A percentile compares a stretch with the other conserved stretches of the same genome.
Conservation (phyloP, 306 rosid genomes). For the Quercus variabilis region DNA sequence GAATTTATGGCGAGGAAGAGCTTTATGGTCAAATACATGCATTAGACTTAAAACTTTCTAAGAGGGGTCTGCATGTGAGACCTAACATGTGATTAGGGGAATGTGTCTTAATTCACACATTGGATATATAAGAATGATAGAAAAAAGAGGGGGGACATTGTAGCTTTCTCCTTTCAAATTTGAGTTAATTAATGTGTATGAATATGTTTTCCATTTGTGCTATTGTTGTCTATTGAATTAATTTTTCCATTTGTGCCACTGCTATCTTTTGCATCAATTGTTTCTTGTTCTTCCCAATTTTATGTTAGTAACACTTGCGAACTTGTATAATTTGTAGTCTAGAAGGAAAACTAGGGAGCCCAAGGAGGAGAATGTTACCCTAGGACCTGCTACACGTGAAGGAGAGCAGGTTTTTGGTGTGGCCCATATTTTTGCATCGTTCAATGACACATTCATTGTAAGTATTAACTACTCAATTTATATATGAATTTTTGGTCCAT, state of each 20-base stretch:
- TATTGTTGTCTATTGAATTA: background rate
- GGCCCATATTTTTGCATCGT: constrained; percentile 49
- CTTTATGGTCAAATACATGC: background rate
- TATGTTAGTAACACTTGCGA: background rate
- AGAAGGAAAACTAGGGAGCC: constrained; percentile 50
- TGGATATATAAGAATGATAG: too few species aligned
- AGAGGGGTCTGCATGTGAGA: background rate
- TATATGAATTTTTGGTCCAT: background rate
- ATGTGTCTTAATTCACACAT: too few species aligned
- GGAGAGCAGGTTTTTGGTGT: constrained; percentile 52
- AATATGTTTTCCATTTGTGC: background rate
- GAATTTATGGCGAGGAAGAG: background rate
- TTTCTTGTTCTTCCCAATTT: background rate
- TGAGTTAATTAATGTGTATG: background rate
- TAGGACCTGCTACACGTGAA: constrained; percentile 43
- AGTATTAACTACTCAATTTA: background rate
- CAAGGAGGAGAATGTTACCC: constrained; percentile 50
- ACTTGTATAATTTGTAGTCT: constrained; percentile 14
- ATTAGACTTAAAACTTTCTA: background rate
- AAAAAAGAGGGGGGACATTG: too few species aligned
- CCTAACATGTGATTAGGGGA: background rate
- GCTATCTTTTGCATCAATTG: background rate
- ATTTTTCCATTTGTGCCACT: background rate
- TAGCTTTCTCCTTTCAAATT: background rate
- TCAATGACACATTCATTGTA: constrained; percentile 50